Base-by-base conservation (phyloP, 768 basidiomycete genomes). In the Holtermanniella nyarrowii region DNA sequence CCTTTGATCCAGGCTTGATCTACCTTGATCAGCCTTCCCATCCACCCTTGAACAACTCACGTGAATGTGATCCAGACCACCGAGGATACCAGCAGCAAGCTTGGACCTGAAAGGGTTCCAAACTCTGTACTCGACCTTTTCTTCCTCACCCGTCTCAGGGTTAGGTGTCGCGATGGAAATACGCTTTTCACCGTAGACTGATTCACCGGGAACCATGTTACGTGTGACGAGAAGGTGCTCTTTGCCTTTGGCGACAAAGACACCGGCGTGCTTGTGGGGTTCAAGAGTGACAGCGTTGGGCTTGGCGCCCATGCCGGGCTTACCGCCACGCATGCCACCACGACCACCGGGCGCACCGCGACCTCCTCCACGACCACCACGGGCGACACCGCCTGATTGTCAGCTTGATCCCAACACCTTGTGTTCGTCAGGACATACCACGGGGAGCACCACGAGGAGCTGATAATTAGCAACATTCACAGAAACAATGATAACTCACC, bases 31-130 rank as follows among this genome's bases (percentile, higher is more conserved):
- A 26, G 24, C 20, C 11, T 25, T 25, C 11, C 3, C 20, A 39
- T 22, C 16, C 5, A 10, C 45, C 25, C 5, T 12, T n/a, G n/a
- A 10, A 5, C 16, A 13, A 62, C 65, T 62, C 53, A 67, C 65
- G 74, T 78, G 90, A 63, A 97, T 88, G 52, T 88, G 75, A 65
- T 96, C 95, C 73, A 99, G 76, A 65, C 95, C 95, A 57, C 90
- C 88, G 54, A 97, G 76, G 46, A 97, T 86, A 72, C 95, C 95
- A 31, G 95, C 95, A 25, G 95, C 95, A 60, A 99, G 73, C 77
- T 97, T 99, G 69, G 80, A 82, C 60, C 95, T 80, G 82, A 99
- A 99, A 44, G 95, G 95, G 76, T 99, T 99, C 95, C 95, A 99
- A 25, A 99, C 95, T 50, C 95, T 79, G 74, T 96, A 99, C 74